Base-by-base conservation (phyloP, 2,329 filamentous ascomycete genomes). In the Ophiosphaerella korrae region DNA sequence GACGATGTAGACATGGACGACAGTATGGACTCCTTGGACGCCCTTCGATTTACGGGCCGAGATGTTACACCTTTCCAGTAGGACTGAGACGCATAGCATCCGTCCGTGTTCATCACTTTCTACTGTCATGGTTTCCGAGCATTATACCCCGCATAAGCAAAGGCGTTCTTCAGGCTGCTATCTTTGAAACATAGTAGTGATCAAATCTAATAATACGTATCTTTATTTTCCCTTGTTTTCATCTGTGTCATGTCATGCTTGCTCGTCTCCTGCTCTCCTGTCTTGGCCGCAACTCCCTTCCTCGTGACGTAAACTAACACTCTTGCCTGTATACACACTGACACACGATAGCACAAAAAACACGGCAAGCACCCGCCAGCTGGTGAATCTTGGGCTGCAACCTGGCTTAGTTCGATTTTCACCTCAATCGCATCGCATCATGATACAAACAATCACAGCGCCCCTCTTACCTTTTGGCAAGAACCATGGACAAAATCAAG, bases 1-100 rank as follows among this genome's bases (percentile, higher is more conserved):
- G 68, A 71, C 8, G 68, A 72, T 29, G 52, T 64, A 23, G 64
- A 68, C n/a, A 70, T 74, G 69, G 67, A 61, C 3, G 58, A 60
- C 23, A 58, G 47, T 4, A 37, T 57, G 42, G 62, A 70, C 31
- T 52, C 60, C 7, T 66, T 65, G 11, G 70, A 74, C 45, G 55
- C 58, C 21, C 63, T 68, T 5, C 68, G 71, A 5, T 74, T 74
- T 41, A 35, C 52, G 6, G 66, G 62, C 4, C 53, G 67, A 33
- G 65, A 64, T 36, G 51, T 57, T 23, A 65, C 64, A 2, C 67
- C 67, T 5, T 71, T 71, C 45, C 57, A 55, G 18, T 21, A 21
- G 35, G 60, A 57, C 29, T 42, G 46, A 29, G 21, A 41, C 23
- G 24, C 24, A 41, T 14, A 14, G 38, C 29, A n/a, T 23, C 16